Percentiles rank a stretch among this genome's conserved stretches.
Conservation (phyloP, 768 basidiomycete species). For the Lentinula detonsa region DNA sequence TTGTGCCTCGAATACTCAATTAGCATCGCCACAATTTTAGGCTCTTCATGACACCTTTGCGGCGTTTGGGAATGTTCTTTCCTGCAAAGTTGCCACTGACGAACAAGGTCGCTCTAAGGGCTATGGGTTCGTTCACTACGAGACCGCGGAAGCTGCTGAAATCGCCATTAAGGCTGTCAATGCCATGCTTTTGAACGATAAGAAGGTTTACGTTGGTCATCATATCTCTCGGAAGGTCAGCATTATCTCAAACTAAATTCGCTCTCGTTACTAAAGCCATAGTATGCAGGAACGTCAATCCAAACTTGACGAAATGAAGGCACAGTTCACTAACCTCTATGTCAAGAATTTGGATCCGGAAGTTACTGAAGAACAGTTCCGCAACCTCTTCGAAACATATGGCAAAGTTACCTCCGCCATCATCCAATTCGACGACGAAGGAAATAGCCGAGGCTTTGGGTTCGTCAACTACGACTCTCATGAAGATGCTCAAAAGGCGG, state of each 20-base stretch:
- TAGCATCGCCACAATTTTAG: slow-evolving; percentile 28
- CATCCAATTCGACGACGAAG: slow-evolving; percentile 77
- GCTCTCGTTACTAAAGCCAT: not conserved
- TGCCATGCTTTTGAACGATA: slow-evolving; percentile 98
- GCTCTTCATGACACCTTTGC: slow-evolving; percentile 99
- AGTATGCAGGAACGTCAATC: slow-evolving; percentile 81
- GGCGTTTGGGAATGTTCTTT: slow-evolving; percentile 96
- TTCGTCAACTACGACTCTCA: slow-evolving; percentile 96
- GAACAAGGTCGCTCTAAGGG: slow-evolving; percentile 94
- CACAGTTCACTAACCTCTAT: slow-evolving; percentile 97
- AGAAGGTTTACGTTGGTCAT: slow-evolving; percentile 97
- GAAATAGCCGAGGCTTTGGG: slow-evolving; percentile 95
- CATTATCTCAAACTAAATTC: not conserved
- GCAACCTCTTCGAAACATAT: slow-evolving; percentile 67
- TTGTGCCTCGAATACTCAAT: not conserved
- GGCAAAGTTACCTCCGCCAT: slow-evolving; percentile 88
- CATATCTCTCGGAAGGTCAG: slow-evolving; percentile 93
- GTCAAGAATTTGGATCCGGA: slow-evolving; percentile 94
- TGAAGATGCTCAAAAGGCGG: slow-evolving; percentile 87
- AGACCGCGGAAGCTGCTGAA: slow-evolving; percentile 94
- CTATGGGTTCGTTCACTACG: slow-evolving; percentile 99
- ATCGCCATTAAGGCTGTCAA: slow-evolving; percentile 98
- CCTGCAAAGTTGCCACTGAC: slow-evolving; percentile 98
- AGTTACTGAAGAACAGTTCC: slow-evolving; percentile 81
- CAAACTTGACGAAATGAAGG: slow-evolving; percentile 96